phyloP scores from a whole-genome alignment of 495 filamentous ascomycete genomes.

The Penicillium ochrochloron region DNA sequence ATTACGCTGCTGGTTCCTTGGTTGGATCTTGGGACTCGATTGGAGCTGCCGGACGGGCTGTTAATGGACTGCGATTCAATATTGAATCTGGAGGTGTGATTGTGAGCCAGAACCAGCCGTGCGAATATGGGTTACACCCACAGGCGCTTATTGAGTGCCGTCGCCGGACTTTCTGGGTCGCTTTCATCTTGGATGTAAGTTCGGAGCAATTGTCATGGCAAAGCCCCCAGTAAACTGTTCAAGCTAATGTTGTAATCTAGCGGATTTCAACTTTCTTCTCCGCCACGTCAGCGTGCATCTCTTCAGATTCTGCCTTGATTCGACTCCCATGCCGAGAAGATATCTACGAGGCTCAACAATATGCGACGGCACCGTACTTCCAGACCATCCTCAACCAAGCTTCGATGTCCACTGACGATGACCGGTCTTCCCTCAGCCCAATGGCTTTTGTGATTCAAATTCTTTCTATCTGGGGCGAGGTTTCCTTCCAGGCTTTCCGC shows the following conservation, averaged over 20 bases:
- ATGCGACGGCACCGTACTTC: conserved; percentile 59
- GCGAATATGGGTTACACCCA: conserved; percentile 62
- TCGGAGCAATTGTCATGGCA: not conserved
- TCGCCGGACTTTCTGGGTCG: conserved; percentile 69
- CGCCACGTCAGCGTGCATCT: conserved; percentile 43
- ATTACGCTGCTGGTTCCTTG: conserved; percentile 59
- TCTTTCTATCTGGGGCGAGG: conserved; percentile 66
- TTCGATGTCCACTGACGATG: conserved; percentile 30
- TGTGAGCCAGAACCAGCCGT: conserved; percentile 45
- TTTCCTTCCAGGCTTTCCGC: conserved; percentile 61
- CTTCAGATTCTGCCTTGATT: conserved; percentile 62
- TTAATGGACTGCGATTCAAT: conserved; percentile 61
- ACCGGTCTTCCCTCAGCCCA: conserved; percentile 47
- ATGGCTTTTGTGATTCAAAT: conserved; percentile 67
- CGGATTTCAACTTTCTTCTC: conserved; percentile 62
- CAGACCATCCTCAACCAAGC: conserved; percentile 49
- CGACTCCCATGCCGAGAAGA: conserved; percentile 63
- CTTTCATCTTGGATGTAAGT: conserved; percentile 64
- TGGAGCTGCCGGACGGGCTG: conserved; percentile 61
- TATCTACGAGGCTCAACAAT: conserved; percentile 60
- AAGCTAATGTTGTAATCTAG: conserved; percentile 31
- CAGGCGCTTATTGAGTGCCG: conserved; percentile 65
- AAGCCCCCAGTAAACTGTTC: conserved; percentile 1
- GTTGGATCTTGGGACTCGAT: conserved; percentile 63
- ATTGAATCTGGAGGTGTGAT: conserved; percentile 60